Evolutionary conservation across 176 grass and related monocot genomes (phyloP).

Genomic region (Elymus sibiricus): DNA sequence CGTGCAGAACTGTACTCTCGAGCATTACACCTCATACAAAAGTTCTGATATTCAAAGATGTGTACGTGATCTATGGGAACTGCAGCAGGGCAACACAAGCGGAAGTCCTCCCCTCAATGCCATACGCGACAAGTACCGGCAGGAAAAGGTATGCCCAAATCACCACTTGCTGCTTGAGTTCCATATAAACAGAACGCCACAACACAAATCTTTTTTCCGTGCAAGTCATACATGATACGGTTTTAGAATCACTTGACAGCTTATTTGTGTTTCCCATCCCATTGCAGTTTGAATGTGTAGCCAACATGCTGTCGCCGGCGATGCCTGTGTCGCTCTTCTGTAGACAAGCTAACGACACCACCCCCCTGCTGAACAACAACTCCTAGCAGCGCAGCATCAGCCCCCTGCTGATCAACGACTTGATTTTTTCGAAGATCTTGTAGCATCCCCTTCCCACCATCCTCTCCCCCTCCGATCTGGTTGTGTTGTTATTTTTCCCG

Average conservation of each 20-base stretch:
- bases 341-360: constrained; percentile 14
- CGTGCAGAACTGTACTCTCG: constrained; percentile 66
- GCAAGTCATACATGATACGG: not conserved
- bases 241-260: not conserved
- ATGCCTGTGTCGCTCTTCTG: constrained; percentile 37
- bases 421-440: not conserved
- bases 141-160: constrained; percentile 56
- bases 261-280: not conserved
- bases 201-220: not conserved
- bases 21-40: constrained; percentile 83
- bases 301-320: constrained; percentile 39
- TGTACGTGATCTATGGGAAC: constrained; percentile 46
- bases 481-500: constrained; percentile 1
- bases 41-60: constrained; percentile 52
- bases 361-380: constrained; percentile 14
- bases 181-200: not conserved
- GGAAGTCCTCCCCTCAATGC: constrained; percentile 48
- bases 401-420: not conserved
- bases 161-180: constrained; percentile 8
- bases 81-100: constrained; percentile 77
- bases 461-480: not conserved
- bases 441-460: not conserved
- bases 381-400: not conserved
- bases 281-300: constrained; percentile 60
- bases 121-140: constrained; percentile 76